Evolutionary conservation across 257 asterid genomes (phyloP), one percentile per base, ranked within the genome.

Genomic region (Solanum ossicruentum): DNA sequence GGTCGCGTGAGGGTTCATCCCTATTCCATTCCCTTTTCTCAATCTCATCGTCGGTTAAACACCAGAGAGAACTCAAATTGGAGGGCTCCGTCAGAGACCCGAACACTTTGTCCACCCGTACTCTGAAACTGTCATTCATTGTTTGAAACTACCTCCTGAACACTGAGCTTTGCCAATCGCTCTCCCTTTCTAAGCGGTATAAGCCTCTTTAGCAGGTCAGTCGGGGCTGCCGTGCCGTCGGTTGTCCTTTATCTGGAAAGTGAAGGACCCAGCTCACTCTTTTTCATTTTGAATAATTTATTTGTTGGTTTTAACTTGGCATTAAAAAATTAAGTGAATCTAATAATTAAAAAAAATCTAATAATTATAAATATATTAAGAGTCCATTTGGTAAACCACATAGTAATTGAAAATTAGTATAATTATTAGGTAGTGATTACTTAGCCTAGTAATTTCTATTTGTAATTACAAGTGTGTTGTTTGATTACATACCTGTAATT

Each of bases 121-220:
- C 96, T 82, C 89, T 90, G 89, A 96, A 96, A 77, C 93, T 96
- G 82, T 95, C 97, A 80, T 95, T 97, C 98, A 94, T 95, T 54
- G 32, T 69, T 51, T n/a, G 32, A 16, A 3, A 12, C 54, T 49
- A 49, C 54, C 54, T 6, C 10, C 26, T 6, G 20, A 36, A 28
- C 45, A 17, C 51, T 2, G 28, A 70, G 12, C 47, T 18, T 32
- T 63, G 71, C 8, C 3, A 66, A 28, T 28, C 13, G n/a, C 49
- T 66, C 73, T 28, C 73, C 45, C 45, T 66, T 13, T 66, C n/a
- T 28, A 51, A 72, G 36, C 39, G n/a, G n/a, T 21, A 47, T 47
- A 41, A 2, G 8, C 18, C 11, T 71, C 28, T 12, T 47, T 21
- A 13, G 58, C n/a, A 45, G n/a, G 58, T 73, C 15, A 49, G 13